Evolutionary conservation across 2,329 filamentous ascomycete species (phyloP).

Genomic region (Juglanconis oblonga): DNA sequence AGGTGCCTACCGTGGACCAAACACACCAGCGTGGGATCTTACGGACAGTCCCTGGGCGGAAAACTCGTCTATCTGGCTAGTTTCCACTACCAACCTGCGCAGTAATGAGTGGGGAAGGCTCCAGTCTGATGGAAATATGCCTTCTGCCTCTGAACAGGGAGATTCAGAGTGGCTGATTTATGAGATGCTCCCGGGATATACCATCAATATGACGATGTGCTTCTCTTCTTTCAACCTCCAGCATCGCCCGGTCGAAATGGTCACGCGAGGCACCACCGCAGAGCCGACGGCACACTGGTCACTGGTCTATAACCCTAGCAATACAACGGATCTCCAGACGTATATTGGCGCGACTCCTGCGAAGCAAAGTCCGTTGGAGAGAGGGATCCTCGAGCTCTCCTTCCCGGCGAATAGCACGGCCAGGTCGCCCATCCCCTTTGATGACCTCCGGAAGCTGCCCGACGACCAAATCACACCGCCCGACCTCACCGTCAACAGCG

Average conservation of each 20-base stretch:
- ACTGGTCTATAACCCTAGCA: neutral
- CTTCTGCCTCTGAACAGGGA: neutral
- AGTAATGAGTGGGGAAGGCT: neutral
- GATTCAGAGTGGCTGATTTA: neutral
- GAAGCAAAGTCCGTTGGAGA: neutral
- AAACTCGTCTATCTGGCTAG: slow-evolving; percentile 4
- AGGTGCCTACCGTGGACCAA: neutral
- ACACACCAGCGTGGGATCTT: neutral
- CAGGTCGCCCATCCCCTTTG: neutral
- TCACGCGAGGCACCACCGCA: neutral
- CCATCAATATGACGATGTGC: neutral
- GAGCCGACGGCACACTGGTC: neutral
- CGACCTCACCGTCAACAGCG: neutral
- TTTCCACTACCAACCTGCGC: neutral
- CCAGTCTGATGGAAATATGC: neutral
- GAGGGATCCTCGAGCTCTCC: neutral
- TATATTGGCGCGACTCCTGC: neutral
- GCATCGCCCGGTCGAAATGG: neutral
- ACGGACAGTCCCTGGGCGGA: neutral
- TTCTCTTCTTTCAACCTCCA: neutral
- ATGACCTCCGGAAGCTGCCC: neutral
- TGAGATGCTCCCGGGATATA: neutral
- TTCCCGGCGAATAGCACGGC: neutral
- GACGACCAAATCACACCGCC: neutral
- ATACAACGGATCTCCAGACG: neutral